phyloP scores from a whole-genome alignment of 805 yeast species.

The Starmerella potacharoeniae region DNA sequence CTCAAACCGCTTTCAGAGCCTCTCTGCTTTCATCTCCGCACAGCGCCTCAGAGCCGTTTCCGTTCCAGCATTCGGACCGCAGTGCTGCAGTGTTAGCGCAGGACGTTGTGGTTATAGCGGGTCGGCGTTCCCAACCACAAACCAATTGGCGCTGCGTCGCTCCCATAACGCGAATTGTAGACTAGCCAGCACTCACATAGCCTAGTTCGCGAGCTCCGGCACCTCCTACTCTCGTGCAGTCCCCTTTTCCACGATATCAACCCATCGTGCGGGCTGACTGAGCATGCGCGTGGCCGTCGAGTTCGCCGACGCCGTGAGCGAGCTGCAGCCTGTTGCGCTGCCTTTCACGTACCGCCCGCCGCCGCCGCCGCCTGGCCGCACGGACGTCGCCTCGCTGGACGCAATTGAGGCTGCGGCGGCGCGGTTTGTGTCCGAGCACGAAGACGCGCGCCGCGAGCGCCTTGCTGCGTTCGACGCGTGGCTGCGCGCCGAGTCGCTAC shows the following conservation, averaged over 20 bases:
- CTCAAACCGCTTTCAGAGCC: too few species aligned
- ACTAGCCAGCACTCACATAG: too few species aligned
- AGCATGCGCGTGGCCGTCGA: conserved; percentile 4
- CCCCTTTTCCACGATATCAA: background rate
- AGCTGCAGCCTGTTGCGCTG: conserved; percentile 13
- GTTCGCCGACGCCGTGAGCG: background rate
- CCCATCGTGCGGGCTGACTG: background rate
- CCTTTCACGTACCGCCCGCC: conserved; percentile 9
- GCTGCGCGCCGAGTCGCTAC: conserved; percentile 23
- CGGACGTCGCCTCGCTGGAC: background rate
- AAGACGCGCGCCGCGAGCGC: conserved; percentile 24
- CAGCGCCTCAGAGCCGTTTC: too few species aligned
- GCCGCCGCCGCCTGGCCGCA: conserved; percentile 11
- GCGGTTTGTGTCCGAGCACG: conserved; percentile 11
- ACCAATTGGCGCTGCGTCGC: too few species aligned
- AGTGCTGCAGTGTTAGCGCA: too few species aligned
- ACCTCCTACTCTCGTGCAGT: background rate
- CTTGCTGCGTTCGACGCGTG: conserved; percentile 27
- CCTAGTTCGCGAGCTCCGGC: too few species aligned
- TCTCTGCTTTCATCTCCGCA: too few species aligned
- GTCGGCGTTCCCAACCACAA: too few species aligned
- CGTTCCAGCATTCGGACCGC: too few species aligned
- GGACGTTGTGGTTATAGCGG: too few species aligned
- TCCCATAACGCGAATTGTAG: too few species aligned
- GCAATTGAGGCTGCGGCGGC: background rate